Percentiles rank a stretch among this genome's conserved stretches.
phyloP scores from a whole-genome alignment of 2,329 filamentous ascomycete species.

The Aspergillus clavatus region DNA sequence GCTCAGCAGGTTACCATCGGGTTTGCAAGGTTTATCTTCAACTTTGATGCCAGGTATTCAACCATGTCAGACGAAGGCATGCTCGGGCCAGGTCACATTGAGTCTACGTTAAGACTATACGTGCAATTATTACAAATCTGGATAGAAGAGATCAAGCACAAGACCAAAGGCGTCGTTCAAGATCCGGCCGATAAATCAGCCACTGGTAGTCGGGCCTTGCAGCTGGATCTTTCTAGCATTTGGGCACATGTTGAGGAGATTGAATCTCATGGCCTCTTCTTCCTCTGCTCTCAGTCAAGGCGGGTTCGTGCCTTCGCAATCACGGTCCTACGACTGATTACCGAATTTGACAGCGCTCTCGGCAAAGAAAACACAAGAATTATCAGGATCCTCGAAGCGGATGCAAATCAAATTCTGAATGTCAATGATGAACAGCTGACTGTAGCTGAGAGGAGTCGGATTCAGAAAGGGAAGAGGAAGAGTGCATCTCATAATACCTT shows the following conservation, averaged over 20 bases:
- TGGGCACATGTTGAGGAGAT: conserved; percentile 95
- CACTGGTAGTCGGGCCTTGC: conserved; percentile 66
- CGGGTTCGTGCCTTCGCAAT: conserved; percentile 86
- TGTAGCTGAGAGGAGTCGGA: conserved; percentile 82
- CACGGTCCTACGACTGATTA: conserved; percentile 84
- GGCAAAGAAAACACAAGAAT: conserved; percentile 75
- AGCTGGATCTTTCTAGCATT: conserved; percentile 79
- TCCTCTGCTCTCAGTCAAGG: conserved; percentile 90
- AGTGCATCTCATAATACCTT: conserved; percentile 79
- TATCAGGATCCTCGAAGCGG: conserved; percentile 86
- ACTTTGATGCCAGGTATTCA: conserved; percentile 93
- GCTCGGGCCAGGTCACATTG: conserved; percentile 88
- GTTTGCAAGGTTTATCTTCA: conserved; percentile 96
- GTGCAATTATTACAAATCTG: conserved; percentile 92
- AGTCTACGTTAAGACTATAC: conserved; percentile 86
- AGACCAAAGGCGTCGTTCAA: conserved; percentile 66
- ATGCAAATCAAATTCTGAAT: conserved; percentile 82
- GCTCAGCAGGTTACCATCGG: conserved; percentile 95
- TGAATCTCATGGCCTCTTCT: conserved; percentile 94
- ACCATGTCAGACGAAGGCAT: conserved; percentile 98
- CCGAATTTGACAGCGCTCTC: conserved; percentile 85
- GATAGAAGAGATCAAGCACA: conserved; percentile 93
- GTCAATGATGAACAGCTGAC: conserved; percentile 81
- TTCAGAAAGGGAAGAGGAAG: conserved; percentile 84
- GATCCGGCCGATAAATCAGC: conserved; percentile 60